phyloP scores from a whole-genome alignment of 2,329 filamentous ascomycete genomes.

The Colletotrichum ledebouriae region DNA sequence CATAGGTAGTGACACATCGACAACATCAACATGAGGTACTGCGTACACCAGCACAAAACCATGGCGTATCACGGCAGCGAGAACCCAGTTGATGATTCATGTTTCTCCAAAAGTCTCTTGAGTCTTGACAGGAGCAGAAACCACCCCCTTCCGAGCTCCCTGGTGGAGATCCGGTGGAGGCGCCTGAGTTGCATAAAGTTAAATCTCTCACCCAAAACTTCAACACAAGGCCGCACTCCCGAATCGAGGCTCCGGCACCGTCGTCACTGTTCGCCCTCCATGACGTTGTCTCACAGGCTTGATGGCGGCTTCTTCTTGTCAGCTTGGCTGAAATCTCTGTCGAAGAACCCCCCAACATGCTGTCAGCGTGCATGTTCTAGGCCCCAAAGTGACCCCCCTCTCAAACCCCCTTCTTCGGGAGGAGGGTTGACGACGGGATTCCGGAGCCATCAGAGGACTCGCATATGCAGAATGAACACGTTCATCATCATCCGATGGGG shows the following conservation, averaged over 20 bases:
- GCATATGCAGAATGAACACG: slow-evolving; percentile 2
- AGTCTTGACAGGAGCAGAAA: background rate
- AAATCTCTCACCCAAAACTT: slow-evolving; percentile 39
- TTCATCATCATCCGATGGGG: slow-evolving; percentile 14
- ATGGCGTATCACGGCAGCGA: background rate
- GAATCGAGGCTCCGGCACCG: slow-evolving; percentile 8
- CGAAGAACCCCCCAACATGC: background rate
- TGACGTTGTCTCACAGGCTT: slow-evolving; percentile 24
- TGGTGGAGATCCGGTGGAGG: slow-evolving; percentile 41
- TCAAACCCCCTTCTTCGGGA: slow-evolving; percentile 5
- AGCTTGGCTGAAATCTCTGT: slow-evolving; percentile 5
- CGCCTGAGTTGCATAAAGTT: slow-evolving; percentile 29
- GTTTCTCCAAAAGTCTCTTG: slow-evolving; percentile 4
- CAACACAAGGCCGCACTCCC: background rate
- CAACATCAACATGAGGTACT: background rate
- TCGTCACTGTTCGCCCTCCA: slow-evolving; percentile 32
- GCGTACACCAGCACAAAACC: background rate
- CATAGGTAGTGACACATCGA: background rate
- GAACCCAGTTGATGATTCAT: slow-evolving; percentile 16
- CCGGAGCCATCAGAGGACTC: background rate
- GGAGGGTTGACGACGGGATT: background rate
- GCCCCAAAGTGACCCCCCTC: slow-evolving; percentile 22
- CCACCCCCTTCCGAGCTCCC: background rate
- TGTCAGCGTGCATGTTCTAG: slow-evolving; percentile 33
- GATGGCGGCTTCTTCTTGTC: background rate